Evolutionary conservation across 306 rosid species (phyloP), one percentile per base, ranked within the genome.

Genomic region (Trifolium repens): DNA sequence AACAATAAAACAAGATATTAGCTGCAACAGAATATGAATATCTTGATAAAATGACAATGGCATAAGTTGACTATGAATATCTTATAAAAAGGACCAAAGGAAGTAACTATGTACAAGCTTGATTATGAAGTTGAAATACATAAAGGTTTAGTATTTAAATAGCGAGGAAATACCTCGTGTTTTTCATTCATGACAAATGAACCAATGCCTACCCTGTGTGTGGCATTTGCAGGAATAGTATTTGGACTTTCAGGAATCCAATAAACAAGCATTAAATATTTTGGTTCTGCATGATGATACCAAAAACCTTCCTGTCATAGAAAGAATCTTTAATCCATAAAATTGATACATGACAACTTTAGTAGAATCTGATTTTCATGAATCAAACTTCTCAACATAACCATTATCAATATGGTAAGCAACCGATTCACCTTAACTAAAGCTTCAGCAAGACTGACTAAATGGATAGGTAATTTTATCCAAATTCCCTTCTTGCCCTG

Each of bases 261-360:
- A 69, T 81, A 73, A 1, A 91, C 89, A 14, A 94, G 89, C 96
- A 94, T 94, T 74, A 91, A 75, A 79, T 91, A 89, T 9, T 83
- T 79, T 60, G 96, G 91, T 85, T 91, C 97, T 1, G 97, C 98
- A 71, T 94, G 96, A 85, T 94, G 96, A 80, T 83, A 90, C 94
- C 90, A 87, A 72, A 94, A 94, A 11, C 96, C 97, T 75, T 91
- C 89, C 9, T 60, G 46, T 74, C 70, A 50, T 13, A 17, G 19
- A 72, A 73, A 39, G 13, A 40, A 19, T 65, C 6, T 9, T 24
- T 40, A 43, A 74, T 19, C 9, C 63, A 74, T 30, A 80, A 73
- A 75, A 72, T 30, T 5, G 9, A 39, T 22, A 32, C 37, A 40
- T 50, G 19, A 70, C 5, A 9, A 42, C 17, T 2, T 57, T 24